Evolutionary conservation across 1,284 basidiomycete genomes (phyloP).

Genomic region (Takashimella tepidaria): DNA sequence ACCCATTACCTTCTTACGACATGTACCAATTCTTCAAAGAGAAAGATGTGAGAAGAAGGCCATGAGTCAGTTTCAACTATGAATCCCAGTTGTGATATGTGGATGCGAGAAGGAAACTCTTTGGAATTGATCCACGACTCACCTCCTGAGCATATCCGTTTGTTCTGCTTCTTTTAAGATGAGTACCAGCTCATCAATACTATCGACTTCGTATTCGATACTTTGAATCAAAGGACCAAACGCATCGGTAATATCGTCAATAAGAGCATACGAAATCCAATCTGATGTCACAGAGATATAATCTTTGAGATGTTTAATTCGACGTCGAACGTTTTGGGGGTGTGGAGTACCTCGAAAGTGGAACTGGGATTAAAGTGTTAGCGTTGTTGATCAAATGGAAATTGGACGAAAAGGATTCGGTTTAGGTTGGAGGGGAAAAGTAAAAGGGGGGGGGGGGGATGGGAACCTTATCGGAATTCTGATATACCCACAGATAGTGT

Average conservation of each 20-base stretch:
- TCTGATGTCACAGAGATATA: constrained; percentile 98
- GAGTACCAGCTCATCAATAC: constrained; percentile 94
- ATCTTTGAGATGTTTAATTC: constrained; percentile 99
- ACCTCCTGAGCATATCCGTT: constrained; percentile 69
- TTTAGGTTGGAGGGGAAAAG: too few species aligned
- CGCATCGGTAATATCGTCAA: constrained; percentile 99
- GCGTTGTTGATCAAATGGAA: too few species aligned
- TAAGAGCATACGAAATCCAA: constrained; percentile 99
- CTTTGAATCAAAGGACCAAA: constrained; percentile 97
- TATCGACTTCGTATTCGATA: constrained; percentile 99
- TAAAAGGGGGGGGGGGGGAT: too few species aligned
- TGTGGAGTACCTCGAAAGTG: constrained; percentile 97
- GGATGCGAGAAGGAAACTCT: too few species aligned
- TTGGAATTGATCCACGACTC: too few species aligned
- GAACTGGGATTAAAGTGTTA: too few species aligned
- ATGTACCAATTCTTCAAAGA: constrained; percentile 97
- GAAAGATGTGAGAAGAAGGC: too few species aligned
- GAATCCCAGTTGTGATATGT: too few species aligned
- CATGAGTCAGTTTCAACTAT: too few species aligned
- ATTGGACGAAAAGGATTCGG: too few species aligned
- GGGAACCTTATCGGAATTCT: too few species aligned
- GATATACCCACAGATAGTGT: constrained; percentile 75
- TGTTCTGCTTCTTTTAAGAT: constrained; percentile 86
- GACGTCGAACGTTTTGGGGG: constrained; percentile 92
- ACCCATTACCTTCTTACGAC: constrained; percentile 99